Percentiles rank a stretch among this genome's conserved stretches.
Evolutionary conservation across 2,329 filamentous ascomycete genomes (phyloP).

Genomic region (Drechmeria coniospora): DNA sequence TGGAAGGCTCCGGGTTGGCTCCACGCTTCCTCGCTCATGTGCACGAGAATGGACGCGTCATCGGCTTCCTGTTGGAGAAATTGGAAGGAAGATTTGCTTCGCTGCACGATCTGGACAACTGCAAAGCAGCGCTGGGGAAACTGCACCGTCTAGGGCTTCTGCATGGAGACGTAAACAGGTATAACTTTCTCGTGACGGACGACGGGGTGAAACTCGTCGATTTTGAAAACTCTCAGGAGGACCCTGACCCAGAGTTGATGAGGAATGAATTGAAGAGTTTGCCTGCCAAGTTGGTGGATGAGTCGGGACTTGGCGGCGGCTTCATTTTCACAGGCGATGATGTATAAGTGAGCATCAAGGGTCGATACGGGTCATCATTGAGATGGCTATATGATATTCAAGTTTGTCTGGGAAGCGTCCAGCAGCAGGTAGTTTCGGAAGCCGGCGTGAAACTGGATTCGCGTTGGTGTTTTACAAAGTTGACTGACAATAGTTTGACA

Average conservation of each 20-base stretch:
- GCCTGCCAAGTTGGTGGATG: constrained; percentile 13
- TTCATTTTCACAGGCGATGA: not conserved
- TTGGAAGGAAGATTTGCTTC: constrained; percentile 14
- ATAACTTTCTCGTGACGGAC: constrained; percentile 20
- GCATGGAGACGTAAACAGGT: constrained; percentile 21
- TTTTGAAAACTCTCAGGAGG: constrained; percentile 13
- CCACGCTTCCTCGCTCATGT: constrained; percentile 20
- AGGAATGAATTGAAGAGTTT: constrained; percentile 13
- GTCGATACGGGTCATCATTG: too few species aligned
- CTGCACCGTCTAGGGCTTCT: constrained; percentile 14
- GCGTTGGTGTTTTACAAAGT: too few species aligned
- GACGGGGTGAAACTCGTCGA: constrained; percentile 15
- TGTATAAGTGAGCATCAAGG: too few species aligned
- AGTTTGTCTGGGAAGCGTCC: too few species aligned
- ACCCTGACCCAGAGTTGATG: constrained; percentile 10
- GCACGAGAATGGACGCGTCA: constrained; percentile 17
- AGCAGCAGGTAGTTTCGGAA: too few species aligned
- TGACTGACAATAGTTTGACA: too few species aligned
- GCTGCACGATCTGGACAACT: constrained; percentile 12
- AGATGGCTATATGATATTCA: too few species aligned
- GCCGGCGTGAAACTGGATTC: too few species aligned
- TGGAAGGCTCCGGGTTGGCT: constrained; percentile 13
- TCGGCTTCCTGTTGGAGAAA: constrained; percentile 20
- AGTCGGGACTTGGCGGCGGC: constrained; percentile 12
- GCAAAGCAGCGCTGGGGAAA: constrained; percentile 12